Conservation (phyloP, 441 rosid genomes). For the Pelargonium fulgidum region DNA sequence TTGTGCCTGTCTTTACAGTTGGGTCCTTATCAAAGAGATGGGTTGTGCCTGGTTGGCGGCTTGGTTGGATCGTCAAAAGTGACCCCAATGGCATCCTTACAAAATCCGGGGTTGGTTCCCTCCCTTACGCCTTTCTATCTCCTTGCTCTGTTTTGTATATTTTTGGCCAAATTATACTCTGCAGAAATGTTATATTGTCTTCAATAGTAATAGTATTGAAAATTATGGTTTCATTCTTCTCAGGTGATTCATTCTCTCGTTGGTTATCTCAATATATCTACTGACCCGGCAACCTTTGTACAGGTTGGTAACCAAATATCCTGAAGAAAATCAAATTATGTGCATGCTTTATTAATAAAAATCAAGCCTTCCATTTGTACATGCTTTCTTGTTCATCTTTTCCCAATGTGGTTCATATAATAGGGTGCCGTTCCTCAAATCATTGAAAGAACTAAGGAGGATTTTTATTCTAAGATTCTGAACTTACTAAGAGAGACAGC, state of each 20-base stretch:
- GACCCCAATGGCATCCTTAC: conserved; percentile 42
- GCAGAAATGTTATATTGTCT: too few relatives aligned
- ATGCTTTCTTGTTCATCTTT: background rate
- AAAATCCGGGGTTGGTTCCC: conserved; percentile 32
- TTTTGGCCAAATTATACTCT: too few relatives aligned
- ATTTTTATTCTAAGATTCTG: conserved; percentile 43
- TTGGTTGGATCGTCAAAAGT: conserved; percentile 48
- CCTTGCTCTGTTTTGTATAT: background rate
- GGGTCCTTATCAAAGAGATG: conserved; percentile 69
- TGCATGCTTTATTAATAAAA: background rate
- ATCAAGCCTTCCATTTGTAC: too few relatives aligned
- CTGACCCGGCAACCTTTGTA: conserved; percentile 55
- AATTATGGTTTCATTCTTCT: background rate
- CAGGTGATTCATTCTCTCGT: conserved; percentile 41
- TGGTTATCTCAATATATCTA: conserved; percentile 31
- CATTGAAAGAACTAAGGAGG: conserved; percentile 47
- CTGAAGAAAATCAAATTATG: background rate
- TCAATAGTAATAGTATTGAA: background rate
- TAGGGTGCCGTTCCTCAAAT: conserved; percentile 71
- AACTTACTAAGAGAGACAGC: conserved; percentile 38
- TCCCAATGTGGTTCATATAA: conserved; percentile 9
- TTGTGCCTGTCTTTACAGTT: conserved; percentile 48
- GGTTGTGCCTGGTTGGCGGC: conserved; percentile 64
- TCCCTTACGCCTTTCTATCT: background rate
- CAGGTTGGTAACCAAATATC: conserved; percentile 39